Conservation (phyloP, 192 early-diverging fungal species). For the Entomortierella chlamydospora region DNA sequence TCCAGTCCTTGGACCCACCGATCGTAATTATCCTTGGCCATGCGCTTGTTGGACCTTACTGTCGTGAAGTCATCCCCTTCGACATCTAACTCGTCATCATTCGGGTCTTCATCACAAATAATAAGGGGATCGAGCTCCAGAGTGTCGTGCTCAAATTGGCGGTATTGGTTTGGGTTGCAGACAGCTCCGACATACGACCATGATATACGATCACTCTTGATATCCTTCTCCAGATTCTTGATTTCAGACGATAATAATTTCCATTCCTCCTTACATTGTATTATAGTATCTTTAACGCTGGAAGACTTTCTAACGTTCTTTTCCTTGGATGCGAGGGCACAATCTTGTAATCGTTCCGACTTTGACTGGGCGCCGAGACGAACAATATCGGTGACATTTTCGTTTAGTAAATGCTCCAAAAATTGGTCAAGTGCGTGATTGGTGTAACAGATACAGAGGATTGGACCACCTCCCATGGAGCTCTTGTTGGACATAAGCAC, state of each 20-base stretch:
- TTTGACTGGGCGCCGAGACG: constrained; percentile 60
- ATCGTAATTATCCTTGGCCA: not conserved
- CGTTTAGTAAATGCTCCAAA: constrained; percentile 62
- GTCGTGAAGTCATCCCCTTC: too few species aligned
- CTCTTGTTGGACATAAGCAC: constrained; percentile 52
- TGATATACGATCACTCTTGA: constrained; percentile 1
- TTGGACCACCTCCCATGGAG: constrained; percentile 45
- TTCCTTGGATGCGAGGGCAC: constrained; percentile 20
- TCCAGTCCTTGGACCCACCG: constrained; percentile 29
- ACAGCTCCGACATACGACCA: constrained; percentile 21
- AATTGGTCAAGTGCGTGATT: constrained; percentile 76
- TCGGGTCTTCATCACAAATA: too few species aligned
- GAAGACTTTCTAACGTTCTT: constrained; percentile 25
- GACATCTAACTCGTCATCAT: too few species aligned
- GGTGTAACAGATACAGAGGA: constrained; percentile 67
- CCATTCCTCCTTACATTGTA: not conserved
- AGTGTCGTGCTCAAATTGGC: too few species aligned
- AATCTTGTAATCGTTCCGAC: constrained; percentile 35
- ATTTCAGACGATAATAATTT: constrained; percentile 11
- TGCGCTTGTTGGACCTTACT: not conserved
- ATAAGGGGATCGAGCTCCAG: too few species aligned
- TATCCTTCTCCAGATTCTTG: constrained; percentile 14
- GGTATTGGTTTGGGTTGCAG: too few species aligned
- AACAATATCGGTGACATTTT: constrained; percentile 52
- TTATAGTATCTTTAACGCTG: constrained; percentile 13